Base-by-base conservation (phyloP, 2,329 filamentous ascomycete genomes). In the Emergomyces orientalis region DNA sequence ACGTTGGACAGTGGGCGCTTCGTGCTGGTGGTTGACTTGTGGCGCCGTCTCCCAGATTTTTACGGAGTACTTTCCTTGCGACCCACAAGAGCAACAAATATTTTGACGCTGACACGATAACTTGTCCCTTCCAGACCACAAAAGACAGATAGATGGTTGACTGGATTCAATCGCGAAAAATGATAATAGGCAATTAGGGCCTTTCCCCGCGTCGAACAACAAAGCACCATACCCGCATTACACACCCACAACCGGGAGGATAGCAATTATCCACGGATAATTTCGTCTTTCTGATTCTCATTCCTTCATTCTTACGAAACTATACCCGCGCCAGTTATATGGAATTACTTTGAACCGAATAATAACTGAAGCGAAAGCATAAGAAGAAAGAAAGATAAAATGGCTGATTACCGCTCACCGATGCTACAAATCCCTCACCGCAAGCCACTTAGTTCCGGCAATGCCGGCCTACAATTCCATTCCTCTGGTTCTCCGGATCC, bases 321-420 rank as follows among this genome's bases (percentile, higher is more conserved):
- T 22, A 39, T 56, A 37, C 19, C n/a, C 30, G 8, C n/a, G 11
- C 17, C n/a, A 25, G 39, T 39, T 56, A 56, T 34, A 56, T 39
- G 54, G 19, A n/a, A 37, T 25, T 56, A 2, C 5, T 39, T 39
- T 56, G 55, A 30, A 22, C 14, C 32, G n/a, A 11, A 22, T 27
- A 45, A 45, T 39, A 17, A 14, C 17, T 43, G 41, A 27, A 27
- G 14, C 30, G n/a, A 25, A 34, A 41, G 27, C 34, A 57, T 22
- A 54, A 54, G 17, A 19, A 34, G 9, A 32, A n/a, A 9, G 27
- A 19, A 30, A 39, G 37, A 25, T 17, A 64, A 34, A 30, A 67
- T 67, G 66, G 64, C 63, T 30, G 66, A 67, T 45, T 67, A 67
- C 41, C 65, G 65, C 27, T 65, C 65, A 22, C 66, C 66, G 32